Evolutionary conservation across 371 early-diverging fungal genomes (phyloP), one percentile per base, ranked within the genome.

Genomic region (Modicella reniformis): DNA sequence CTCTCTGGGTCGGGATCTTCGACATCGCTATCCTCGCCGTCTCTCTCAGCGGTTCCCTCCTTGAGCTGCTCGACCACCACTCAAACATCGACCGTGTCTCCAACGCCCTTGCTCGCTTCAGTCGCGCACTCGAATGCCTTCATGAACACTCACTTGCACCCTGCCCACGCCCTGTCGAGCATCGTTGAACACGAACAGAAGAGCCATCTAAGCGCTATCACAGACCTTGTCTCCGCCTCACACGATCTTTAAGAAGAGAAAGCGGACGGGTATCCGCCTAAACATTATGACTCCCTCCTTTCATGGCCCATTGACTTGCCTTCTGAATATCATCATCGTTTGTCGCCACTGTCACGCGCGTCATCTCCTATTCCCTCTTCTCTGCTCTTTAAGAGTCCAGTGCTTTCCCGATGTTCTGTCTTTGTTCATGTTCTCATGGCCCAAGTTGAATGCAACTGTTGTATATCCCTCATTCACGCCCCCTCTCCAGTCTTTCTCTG

Each of bases 181-280:
- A 53, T 70, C 2, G 50, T 75, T 59, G 75, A 70, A 29, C 62
- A 67, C 15, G 72, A 72, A 41, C 59, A 66, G 40, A 72, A 61
- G 54, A 66, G 34, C 41, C 72, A 60, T 25, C 23, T 64, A 25
- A 63, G 47, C 23, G 29, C 61, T 48, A 58, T 62, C 29, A 51
- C 54, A 10, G 59, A 55, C 25, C 37, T 67, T 25, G 52, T 64
- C 57, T 34, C 67, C 29, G 67, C 56, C 48, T 26, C 60, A 40
- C 67, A 67, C 34, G 51, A 55, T 34, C 73, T 62, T 53, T 62
- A 52, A 62, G 54, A 23, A 47, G 32, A 15, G 12, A 44, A 19
- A 44, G 44, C 6, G 37, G 13, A 13, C 37, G 37, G 37, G 13
- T 37, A 13, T 6, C 6, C 37, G 13, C 37, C 37, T 13, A 7